Conservation (phyloP, 495 filamentous ascomycete genomes). For the Amphirosellinia nigrospora region DNA sequence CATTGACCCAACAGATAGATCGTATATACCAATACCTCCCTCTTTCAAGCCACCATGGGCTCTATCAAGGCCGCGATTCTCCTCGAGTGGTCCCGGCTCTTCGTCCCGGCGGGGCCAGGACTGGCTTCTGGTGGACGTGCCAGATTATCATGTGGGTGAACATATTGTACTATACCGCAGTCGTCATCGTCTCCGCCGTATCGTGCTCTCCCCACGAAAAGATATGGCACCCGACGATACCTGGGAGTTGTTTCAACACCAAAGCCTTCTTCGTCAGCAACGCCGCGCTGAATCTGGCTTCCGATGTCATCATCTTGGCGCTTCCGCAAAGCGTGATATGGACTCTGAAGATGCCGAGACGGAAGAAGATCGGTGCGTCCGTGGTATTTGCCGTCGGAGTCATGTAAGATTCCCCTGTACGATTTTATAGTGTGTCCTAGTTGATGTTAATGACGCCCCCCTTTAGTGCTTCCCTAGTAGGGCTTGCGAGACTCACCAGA, state of each 20-base stretch:
- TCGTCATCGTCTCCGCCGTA: not conserved
- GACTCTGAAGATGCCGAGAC: not conserved
- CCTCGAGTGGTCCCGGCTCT: conserved; percentile 29
- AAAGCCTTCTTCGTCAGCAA: not conserved
- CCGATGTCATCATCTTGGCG: conserved; percentile 14
- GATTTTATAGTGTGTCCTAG: too few species aligned
- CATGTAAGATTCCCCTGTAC: not conserved
- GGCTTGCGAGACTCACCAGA: not conserved
- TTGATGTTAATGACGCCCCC: not conserved
- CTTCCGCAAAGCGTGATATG: conserved; percentile 16
- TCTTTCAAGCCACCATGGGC: conserved; percentile 29
- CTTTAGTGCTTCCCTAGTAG: not conserved
- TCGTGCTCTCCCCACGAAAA: conserved; percentile 31
- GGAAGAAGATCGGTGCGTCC: conserved; percentile 6
- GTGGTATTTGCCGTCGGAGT: conserved; percentile 13
- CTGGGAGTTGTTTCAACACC: conserved; percentile 8
- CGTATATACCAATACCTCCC: conserved; percentile 21
- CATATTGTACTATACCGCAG: conserved; percentile 43
- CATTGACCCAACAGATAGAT: conserved; percentile 14
- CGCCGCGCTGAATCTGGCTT: conserved; percentile 5
- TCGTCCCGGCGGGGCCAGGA: conserved; percentile 27
- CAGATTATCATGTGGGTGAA: conserved; percentile 46
- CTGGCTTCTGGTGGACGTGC: conserved; percentile 29
- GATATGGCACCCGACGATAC: conserved; percentile 13
- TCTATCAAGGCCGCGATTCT: conserved; percentile 34